Evolutionary conservation across 2,329 filamentous ascomycete genomes (phyloP).

Genomic region (Penicillium sp.): DNA sequence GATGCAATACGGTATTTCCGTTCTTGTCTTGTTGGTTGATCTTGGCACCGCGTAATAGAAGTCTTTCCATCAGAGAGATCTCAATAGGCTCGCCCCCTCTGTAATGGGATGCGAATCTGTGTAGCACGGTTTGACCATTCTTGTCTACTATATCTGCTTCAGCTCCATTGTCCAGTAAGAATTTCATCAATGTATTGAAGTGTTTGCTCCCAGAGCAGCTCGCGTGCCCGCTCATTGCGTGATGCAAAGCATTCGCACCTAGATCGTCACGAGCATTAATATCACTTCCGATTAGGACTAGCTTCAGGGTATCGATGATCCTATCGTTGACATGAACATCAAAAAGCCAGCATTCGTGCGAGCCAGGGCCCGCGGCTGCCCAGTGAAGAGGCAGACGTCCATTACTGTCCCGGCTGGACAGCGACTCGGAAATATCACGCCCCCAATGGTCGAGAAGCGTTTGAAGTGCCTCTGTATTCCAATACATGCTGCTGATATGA

Average conservation of each 20-base stretch:
- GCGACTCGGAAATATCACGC: neutral
- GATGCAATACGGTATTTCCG: neutral
- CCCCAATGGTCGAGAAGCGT: neutral
- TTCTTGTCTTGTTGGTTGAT: constrained; percentile 1
- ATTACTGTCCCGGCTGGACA: neutral
- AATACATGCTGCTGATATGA: neutral
- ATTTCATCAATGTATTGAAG: neutral
- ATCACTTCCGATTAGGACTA: neutral
- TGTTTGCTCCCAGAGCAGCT: neutral
- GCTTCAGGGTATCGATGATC: neutral
- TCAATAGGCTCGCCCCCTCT: neutral
- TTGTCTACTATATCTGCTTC: constrained; percentile 2
- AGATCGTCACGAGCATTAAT: neutral
- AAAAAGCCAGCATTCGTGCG: neutral
- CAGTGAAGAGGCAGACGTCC: neutral
- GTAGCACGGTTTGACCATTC: constrained; percentile 1
- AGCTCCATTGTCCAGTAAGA: neutral
- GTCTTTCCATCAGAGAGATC: neutral
- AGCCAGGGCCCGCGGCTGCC: neutral
- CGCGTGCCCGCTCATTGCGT: neutral
- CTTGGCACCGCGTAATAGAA: neutral
- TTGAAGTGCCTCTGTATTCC: neutral
- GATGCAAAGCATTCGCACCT: neutral
- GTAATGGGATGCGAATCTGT: neutral
- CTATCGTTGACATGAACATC: neutral